A percentile compares a stretch with the other conserved stretches of the same genome.
Evolutionary conservation across 2,329 filamentous ascomycete genomes (phyloP).

Genomic region (Penicillium sp.): DNA sequence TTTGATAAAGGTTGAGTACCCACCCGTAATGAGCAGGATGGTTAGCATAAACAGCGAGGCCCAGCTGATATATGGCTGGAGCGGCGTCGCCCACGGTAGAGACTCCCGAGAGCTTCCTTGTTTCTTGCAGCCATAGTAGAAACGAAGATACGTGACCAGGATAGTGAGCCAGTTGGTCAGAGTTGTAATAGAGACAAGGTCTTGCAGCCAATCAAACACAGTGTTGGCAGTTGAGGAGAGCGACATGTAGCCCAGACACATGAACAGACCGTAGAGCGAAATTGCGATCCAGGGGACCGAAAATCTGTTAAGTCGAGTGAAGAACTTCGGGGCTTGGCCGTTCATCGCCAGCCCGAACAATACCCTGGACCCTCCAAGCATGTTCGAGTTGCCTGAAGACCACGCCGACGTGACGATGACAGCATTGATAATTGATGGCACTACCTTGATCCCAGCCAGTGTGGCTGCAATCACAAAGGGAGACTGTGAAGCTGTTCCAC

Average conservation of each 20-base stretch:
- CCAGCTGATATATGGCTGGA: constrained; percentile 2
- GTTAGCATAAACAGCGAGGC: not conserved
- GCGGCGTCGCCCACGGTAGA: not conserved
- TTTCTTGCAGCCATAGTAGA: not conserved
- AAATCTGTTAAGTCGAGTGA: constrained; percentile 7
- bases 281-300: constrained; percentile 3
- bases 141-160: not conserved
- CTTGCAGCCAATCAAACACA: constrained; percentile 6
- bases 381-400: constrained; percentile 5
- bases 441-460: constrained; percentile 3
- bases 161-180: constrained; percentile 2
- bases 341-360: constrained; percentile 4
- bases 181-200: not conserved
- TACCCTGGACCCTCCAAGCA: constrained; percentile 6
- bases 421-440: constrained; percentile 12
- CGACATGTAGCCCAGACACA: constrained; percentile 5
- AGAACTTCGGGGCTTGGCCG: constrained; percentile 5
- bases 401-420: constrained; percentile 8
- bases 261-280: not conserved
- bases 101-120: not conserved
- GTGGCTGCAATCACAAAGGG: constrained; percentile 7
- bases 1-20: constrained; percentile 10
- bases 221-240: not conserved
- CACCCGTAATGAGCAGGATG: not conserved
- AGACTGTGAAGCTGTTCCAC: constrained; percentile 4